A percentile compares a stretch with the other conserved stretches of the same genome.
These are phyloP conservation scores for Rhynchospora breviuscula DNA, from an alignment of 176 grass and related monocot species.

Conservation along the genomic window DNA sequence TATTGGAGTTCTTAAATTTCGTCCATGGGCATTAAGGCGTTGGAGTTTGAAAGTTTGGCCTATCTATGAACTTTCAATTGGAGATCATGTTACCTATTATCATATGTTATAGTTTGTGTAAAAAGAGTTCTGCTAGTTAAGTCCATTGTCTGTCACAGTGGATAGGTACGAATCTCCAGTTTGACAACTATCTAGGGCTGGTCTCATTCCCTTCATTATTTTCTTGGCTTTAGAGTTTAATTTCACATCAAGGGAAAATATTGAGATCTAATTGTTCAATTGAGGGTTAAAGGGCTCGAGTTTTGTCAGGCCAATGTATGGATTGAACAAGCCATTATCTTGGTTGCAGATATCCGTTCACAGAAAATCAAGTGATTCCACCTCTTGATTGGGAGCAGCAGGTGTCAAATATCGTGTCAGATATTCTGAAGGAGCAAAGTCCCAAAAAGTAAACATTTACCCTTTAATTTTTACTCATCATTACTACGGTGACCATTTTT, in stretches of 20 bases:
- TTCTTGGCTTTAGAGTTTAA: not conserved
- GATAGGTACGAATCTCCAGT: not conserved
- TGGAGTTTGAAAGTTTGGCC: not conserved
- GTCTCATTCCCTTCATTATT: not conserved
- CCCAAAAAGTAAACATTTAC: constrained; percentile 68
- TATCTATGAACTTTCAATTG: not conserved
- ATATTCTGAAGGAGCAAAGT: constrained; percentile 92
- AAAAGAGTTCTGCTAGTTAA: not conserved
- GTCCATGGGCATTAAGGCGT: not conserved
- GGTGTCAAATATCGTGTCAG: constrained; percentile 77
- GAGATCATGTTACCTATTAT: not conserved
- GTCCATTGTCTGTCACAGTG: not conserved
- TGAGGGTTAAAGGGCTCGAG: not conserved
- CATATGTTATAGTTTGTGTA: not conserved
- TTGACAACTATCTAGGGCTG: not conserved
- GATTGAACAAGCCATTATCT: constrained; percentile 5
- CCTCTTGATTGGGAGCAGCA: constrained; percentile 99
- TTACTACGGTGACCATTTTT: not conserved
- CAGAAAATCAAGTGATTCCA: constrained; percentile 60
- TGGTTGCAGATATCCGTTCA: constrained; percentile 75
- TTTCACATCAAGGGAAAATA: not conserved
- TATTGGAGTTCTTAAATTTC: not conserved
- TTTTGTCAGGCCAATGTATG: not conserved
- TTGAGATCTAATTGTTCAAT: not conserved
- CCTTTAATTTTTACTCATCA: constrained; percentile 1